phyloP scores from a whole-genome alignment of 345 rosid species.

The Gynandropsis gynandra region DNA sequence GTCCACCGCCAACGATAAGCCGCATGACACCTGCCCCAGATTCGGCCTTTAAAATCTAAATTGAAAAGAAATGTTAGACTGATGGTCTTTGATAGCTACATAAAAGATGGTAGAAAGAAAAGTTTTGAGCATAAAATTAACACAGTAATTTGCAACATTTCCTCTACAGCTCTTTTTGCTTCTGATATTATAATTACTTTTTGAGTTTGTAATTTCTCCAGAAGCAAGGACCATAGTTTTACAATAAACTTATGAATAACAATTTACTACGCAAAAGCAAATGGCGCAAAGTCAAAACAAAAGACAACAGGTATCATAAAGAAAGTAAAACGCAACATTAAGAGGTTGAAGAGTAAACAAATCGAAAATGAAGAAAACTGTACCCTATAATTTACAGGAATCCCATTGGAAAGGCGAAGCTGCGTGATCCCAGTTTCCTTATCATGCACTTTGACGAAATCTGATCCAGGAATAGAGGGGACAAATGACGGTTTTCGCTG shows the following conservation, averaged over 20 bases:
- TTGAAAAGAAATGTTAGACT: conserved; percentile 12
- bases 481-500: conserved; percentile 59
- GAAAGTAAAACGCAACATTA: conserved; percentile 9
- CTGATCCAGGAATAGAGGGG: conserved; percentile 42
- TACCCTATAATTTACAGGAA: conserved; percentile 85
- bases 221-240: background rate
- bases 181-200: background rate
- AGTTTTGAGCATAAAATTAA: background rate
- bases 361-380: conserved; percentile 1
- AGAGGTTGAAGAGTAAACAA: conserved; percentile 12
- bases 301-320: conserved; percentile 6
- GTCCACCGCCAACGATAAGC: conserved; percentile 97
- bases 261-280: conserved; percentile 11
- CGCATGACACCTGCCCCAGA: conserved; percentile 96
- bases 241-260: background rate
- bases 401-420: conserved; percentile 85
- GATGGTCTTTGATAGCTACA: background rate
- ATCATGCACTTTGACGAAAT: conserved; percentile 57
- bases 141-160: conserved; percentile 14
- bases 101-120: conserved; percentile 4
- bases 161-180: background rate
- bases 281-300: conserved; percentile 1
- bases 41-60: conserved; percentile 69
- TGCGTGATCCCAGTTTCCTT: conserved; percentile 84
- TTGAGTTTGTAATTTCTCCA: background rate